phyloP scores from a whole-genome alignment of 257 asterid species.

The Petunia secreta region DNA sequence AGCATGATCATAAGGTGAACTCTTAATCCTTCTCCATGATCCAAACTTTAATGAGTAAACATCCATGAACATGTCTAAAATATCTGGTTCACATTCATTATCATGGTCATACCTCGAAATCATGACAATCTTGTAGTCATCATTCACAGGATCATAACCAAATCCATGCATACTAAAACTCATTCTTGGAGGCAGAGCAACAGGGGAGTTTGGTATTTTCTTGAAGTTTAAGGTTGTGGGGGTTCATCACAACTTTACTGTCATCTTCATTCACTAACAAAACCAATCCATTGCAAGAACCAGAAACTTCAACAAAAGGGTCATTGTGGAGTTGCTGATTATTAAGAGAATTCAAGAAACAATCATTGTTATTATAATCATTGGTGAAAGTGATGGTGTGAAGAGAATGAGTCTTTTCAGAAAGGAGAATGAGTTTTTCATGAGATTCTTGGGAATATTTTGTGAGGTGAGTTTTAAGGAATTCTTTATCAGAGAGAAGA shows the following conservation, averaged over 20 bases:
- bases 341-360: background rate
- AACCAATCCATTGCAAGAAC: slow-evolving; percentile 35
- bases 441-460: background rate
- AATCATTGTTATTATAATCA: background rate
- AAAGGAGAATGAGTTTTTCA: background rate
- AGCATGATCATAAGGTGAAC: no score
- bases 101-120: background rate
- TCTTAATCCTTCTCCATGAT: no score
- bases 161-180: slow-evolving; percentile 21
- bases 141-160: slow-evolving; percentile 26
- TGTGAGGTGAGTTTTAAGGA: slow-evolving; percentile 9
- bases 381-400: background rate
- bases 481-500: slow-evolving; percentile 14
- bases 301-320: background rate
- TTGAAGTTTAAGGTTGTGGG: slow-evolving; percentile 25
- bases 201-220: slow-evolving; percentile 2
- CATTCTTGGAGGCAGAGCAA: background rate
- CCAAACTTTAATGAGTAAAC: slow-evolving; percentile 15
- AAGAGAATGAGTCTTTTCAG: background rate
- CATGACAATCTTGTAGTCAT: slow-evolving; percentile 32
- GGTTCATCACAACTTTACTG: slow-evolving; percentile 16
- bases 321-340: background rate
- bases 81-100: background rate
- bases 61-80: slow-evolving; percentile 12
- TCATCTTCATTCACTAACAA: no score